Base-by-base conservation (phyloP, 2,329 filamentous ascomycete species). In the Elsinoe australis region DNA sequence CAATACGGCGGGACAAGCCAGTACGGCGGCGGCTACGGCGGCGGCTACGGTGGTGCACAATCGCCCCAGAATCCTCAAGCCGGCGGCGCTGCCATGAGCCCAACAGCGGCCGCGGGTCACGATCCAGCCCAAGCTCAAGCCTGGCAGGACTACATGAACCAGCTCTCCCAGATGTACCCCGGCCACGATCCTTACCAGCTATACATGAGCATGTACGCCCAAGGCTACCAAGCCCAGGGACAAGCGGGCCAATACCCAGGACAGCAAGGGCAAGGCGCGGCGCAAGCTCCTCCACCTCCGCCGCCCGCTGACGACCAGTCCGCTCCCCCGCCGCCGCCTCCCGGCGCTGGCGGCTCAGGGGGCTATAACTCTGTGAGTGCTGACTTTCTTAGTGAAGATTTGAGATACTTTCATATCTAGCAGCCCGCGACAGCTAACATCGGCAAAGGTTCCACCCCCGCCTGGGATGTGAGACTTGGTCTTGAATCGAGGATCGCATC, bases 161-260 rank as follows among this genome's bases (percentile, higher is more conserved):
- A 44, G 26, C 29, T 44, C 15, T 24, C 39, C 6, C 7, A 8
- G 14, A 17, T 31, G 0, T 95, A 95, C 64, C 87, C 87, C 29
- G 82, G 85, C 9, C 94, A 90, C 58, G 88, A 88, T 52, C 89
- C 88, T 47, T 94, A 52, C 33, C 50, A 54, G 35, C 50, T 49
- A 21, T 54, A 54, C 47, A 36, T 48, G 22, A 53, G 50, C 38
- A 52, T 52, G 52, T 52, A 54, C 49, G 49, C 49, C 29, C 48
- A 54, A 42, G 54, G 52, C 18, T 44, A 44, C 18, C 50, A 54
- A 29, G 38, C 12, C n/a, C 54, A 56, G 31, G 50, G 53, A 33
- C 47, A 50, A 21, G 53, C 33, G 12, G 47, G 47, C 33, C n/a
- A n/a, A n/a, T 49, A 41, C 5, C 49, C 22, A 18, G 39, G 39